phyloP scores from a whole-genome alignment of 805 yeast genomes.

The Saccharomycopsis guyanensis region DNA sequence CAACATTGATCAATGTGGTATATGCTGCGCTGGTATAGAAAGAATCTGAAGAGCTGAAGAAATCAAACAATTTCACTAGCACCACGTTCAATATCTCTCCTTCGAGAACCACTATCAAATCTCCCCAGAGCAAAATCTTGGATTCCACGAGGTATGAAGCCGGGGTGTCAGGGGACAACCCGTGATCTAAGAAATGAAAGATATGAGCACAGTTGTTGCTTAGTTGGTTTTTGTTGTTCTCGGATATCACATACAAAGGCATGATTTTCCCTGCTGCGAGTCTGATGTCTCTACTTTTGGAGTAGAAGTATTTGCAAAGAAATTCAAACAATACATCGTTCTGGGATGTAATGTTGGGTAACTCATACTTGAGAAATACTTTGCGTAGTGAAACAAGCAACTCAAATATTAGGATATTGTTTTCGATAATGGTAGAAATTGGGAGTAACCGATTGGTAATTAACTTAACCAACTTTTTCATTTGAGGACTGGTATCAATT shows the following conservation, averaged over 20 bases:
- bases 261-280: slow-evolving; percentile 43
- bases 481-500: neutral
- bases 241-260: slow-evolving; percentile 41
- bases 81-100: slow-evolving; percentile 66
- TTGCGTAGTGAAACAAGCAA: slow-evolving; percentile 39
- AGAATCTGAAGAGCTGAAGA: slow-evolving; percentile 55
- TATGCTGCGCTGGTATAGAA: slow-evolving; percentile 64
- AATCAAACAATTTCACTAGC: slow-evolving; percentile 55
- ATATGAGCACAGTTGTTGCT: slow-evolving; percentile 13
- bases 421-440: slow-evolving; percentile 29
- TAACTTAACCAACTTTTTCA: slow-evolving; percentile 1
- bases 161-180: slow-evolving; percentile 1
- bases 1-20: slow-evolving; percentile 51
- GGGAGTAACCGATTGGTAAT: neutral
- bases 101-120: slow-evolving; percentile 49
- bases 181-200: slow-evolving; percentile 16
- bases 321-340: slow-evolving; percentile 31
- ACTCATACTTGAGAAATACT: slow-evolving; percentile 45
- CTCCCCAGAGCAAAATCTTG: slow-evolving; percentile 44
- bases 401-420: slow-evolving; percentile 33
- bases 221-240: slow-evolving; percentile 32
- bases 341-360: slow-evolving; percentile 31
- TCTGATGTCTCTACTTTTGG: slow-evolving; percentile 48
- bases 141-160: slow-evolving; percentile 14
- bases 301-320: slow-evolving; percentile 32